Percentiles rank a stretch among this genome's conserved stretches.
Conservation (phyloP, 495 filamentous ascomycete genomes). For the Aspergillus carlsbadensis region DNA sequence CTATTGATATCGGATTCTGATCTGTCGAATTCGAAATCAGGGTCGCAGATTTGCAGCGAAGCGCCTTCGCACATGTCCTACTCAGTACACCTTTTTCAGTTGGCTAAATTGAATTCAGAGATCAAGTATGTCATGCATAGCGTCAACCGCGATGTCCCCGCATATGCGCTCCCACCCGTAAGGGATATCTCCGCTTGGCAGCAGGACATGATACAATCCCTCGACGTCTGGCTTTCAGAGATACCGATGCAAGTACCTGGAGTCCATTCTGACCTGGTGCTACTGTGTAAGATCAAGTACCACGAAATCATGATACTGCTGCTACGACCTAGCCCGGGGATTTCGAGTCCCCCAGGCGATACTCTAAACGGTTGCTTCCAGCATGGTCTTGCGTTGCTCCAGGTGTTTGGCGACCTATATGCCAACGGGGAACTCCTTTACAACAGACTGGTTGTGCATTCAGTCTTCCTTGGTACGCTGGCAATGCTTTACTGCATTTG, state of each 20-base stretch:
- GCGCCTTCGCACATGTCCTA: conserved; percentile 38
- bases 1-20: conserved; percentile 30
- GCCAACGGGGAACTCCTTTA: conserved; percentile 34
- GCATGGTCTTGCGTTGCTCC: conserved; percentile 36
- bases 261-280: conserved; percentile 21
- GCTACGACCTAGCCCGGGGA: conserved; percentile 41
- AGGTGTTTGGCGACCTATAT: conserved; percentile 36
- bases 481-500: conserved; percentile 45
- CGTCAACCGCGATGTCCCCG: conserved; percentile 36
- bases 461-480: conserved; percentile 39
- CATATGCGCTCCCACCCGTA: conserved; percentile 40
- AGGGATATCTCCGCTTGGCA: conserved; percentile 42
- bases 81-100: conserved; percentile 43
- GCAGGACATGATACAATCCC: conserved; percentile 32
- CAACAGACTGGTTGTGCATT: conserved; percentile 42
- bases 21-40: no score
- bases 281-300: conserved; percentile 37
- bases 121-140: conserved; percentile 51
- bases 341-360: conserved; percentile 38
- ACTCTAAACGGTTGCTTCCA: conserved; percentile 34
- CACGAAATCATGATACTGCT: conserved; percentile 46
- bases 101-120: conserved; percentile 45
- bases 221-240: conserved; percentile 31
- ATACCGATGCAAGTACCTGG: conserved; percentile 26
- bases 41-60: background rate